phyloP scores from a whole-genome alignment of 805 yeast species.

The Priceomyces carsonii region DNA sequence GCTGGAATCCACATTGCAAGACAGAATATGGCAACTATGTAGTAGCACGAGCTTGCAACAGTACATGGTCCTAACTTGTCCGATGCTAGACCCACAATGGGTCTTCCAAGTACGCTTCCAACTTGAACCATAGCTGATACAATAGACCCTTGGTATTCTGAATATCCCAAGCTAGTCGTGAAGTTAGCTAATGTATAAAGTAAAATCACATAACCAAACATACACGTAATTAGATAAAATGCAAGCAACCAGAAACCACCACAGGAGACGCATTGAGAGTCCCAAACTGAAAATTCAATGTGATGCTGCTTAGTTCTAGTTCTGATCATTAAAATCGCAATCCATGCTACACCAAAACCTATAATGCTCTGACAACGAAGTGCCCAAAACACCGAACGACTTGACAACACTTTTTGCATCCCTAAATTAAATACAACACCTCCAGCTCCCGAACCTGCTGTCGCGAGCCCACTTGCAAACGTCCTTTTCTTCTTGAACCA shows the following conservation, averaged over 20 bases:
- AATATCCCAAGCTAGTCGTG: constrained; percentile 60
- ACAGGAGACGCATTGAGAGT: constrained; percentile 34
- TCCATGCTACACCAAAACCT: constrained; percentile 26
- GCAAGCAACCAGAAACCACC: constrained; percentile 45
- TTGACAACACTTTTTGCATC: constrained; percentile 44
- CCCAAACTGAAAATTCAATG: constrained; percentile 36
- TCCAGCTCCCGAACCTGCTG: constrained; percentile 55
- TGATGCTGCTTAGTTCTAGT: constrained; percentile 18
- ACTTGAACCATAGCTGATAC: constrained; percentile 62
- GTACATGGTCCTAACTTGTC: constrained; percentile 57
- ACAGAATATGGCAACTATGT: constrained; percentile 26
- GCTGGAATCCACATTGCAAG: constrained; percentile 50
- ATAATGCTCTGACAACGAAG: constrained; percentile 48
- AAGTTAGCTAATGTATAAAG: constrained; percentile 61
- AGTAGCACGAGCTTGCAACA: constrained; percentile 28
- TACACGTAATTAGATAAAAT: constrained; percentile 46
- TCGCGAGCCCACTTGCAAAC: constrained; percentile 47
- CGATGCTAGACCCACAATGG: constrained; percentile 50
- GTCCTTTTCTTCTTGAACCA: constrained; percentile 70
- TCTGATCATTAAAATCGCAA: constrained; percentile 20
- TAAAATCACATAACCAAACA: constrained; percentile 62
- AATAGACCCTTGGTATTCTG: constrained; percentile 53
- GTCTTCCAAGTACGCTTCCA: constrained; percentile 59
- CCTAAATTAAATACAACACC: constrained; percentile 52
- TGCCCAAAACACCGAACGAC: constrained; percentile 48